These are phyloP conservation scores for Iris macrosiphon DNA, from an alignment of 106 monocot genomes.

Conservation along the genomic window DNA sequence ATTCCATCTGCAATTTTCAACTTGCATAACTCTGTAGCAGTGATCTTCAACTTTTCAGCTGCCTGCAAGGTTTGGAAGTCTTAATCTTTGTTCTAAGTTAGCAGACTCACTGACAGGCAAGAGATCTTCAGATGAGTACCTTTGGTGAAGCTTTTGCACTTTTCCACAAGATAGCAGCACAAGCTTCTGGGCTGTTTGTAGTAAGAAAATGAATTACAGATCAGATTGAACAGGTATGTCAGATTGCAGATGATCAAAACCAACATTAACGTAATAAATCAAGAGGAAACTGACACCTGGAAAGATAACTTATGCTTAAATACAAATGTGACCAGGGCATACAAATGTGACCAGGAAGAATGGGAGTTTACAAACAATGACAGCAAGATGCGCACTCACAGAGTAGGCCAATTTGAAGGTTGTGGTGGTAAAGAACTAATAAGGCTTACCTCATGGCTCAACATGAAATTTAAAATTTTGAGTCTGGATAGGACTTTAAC, in stretches of 20 bases:
- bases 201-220: neutral
- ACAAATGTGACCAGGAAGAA: neutral
- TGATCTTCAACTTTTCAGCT: slow-evolving; percentile 77
- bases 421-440: neutral
- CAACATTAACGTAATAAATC: neutral
- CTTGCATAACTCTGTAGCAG: slow-evolving; percentile 63
- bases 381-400: no score
- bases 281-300: neutral
- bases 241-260: neutral
- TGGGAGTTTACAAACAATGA: neutral
- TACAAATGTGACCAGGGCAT: neutral
- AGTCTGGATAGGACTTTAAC: no score
- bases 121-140: no score
- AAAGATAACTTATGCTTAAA: neutral
- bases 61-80: slow-evolving; percentile 42
- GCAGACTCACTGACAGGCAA: no score
- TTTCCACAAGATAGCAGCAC: slow-evolving; percentile 94
- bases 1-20: slow-evolving; percentile 72
- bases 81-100: no score
- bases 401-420: no score
- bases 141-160: slow-evolving; percentile 76
- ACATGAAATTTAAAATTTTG: no score
- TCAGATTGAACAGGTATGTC: neutral
- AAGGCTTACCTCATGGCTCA: no score
- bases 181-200: slow-evolving; percentile 79